Conservation (phyloP, 176 grass and related monocot genomes). For the sorghum (Sorghum bicolor) region Sorghum_bicolor_NCBIv3 NC_012871.2:68995001-68995500, state of each 20-base stretch:
- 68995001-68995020: slow-evolving; percentile 11
- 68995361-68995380: slow-evolving; percentile 32
- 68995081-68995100: slow-evolving; percentile 23
- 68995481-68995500: slow-evolving; percentile 65
- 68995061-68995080: not conserved
- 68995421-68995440: slow-evolving; percentile 66
- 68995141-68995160: slow-evolving; percentile 70
- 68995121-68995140: slow-evolving; percentile 37
- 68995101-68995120: not conserved
- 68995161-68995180: slow-evolving; percentile 85
- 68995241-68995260: slow-evolving; percentile 69
- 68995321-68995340: slow-evolving; percentile 24
- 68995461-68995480: slow-evolving; percentile 76
- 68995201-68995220: slow-evolving; percentile 92
- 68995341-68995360: slow-evolving; percentile 32
- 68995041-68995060: slow-evolving; percentile 18
- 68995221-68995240: slow-evolving; percentile 51
- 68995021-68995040: not conserved
- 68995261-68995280: slow-evolving; percentile 44
- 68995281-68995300: slow-evolving; percentile 36
- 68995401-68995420: slow-evolving; percentile 52
- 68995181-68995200: slow-evolving; percentile 76
- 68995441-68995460: slow-evolving; percentile 44
- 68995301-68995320: slow-evolving; percentile 28
- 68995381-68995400: slow-evolving; percentile 43